phyloP scores from a whole-genome alignment of 257 asterid genomes.

The Scutellaria barbata region DNA sequence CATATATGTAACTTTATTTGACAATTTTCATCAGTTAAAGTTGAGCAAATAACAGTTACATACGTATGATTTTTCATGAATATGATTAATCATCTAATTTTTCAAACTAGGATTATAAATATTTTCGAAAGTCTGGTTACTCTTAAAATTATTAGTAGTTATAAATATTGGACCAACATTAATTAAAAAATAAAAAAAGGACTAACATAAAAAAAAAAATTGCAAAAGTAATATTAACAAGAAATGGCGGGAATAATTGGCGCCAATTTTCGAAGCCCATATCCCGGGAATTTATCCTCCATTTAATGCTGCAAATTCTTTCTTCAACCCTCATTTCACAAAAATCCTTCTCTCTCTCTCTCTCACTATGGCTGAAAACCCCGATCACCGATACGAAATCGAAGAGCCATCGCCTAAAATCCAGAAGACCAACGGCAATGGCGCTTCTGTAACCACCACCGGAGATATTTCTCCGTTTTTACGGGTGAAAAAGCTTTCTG shows the following conservation, averaged over 20 bases:
- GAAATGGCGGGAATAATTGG: conserved; percentile 40
- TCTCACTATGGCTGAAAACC: conserved; percentile 27
- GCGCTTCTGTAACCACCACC: conserved; percentile 29
- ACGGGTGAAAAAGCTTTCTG: conserved; percentile 58
- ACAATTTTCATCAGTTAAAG: too few relatives aligned
- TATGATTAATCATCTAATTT: too few relatives aligned
- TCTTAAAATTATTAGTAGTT: too few relatives aligned
- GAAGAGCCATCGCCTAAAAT: conserved; percentile 30
- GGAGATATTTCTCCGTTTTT: conserved; percentile 40
- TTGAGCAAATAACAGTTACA: too few relatives aligned
- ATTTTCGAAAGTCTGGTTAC: too few relatives aligned
- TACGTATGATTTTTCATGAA: too few relatives aligned
- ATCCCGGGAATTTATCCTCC: neutral
- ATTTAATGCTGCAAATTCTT: conserved; percentile 1
- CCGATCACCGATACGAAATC: conserved; percentile 28
- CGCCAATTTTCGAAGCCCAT: conserved; percentile 26
- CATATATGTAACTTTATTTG: too few relatives aligned
- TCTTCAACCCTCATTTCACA: neutral
- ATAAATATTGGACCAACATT: too few relatives aligned
- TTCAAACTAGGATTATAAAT: too few relatives aligned
- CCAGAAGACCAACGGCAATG: conserved; percentile 34
- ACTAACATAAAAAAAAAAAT: too few relatives aligned
- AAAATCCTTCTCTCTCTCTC: conserved; percentile 30
- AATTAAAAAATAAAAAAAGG: too few relatives aligned
- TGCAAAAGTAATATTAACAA: neutral